Percentiles rank a stretch among this genome's conserved stretches.
Evolutionary conservation across 176 grass and related monocot species (phyloP).

Genomic region (Carex littledalei): DNA sequence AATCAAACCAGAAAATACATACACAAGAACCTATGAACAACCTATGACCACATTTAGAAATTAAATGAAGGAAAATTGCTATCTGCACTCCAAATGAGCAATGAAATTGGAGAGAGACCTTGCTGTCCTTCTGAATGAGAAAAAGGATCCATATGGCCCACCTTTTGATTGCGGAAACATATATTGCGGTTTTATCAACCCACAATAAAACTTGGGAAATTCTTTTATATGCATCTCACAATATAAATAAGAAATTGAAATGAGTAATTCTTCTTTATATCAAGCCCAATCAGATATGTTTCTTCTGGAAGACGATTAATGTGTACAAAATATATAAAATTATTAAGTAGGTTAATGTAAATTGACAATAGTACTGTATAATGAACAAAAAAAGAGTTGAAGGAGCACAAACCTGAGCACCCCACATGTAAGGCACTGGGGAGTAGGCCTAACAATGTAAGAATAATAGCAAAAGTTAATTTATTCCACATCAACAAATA

Average conservation of each 20-base stretch:
- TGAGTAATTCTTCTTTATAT: background rate
- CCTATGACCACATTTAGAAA: background rate
- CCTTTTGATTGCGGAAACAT: background rate
- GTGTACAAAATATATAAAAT: background rate
- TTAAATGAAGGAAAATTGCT: background rate
- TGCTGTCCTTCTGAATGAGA: background rate
- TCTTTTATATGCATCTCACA: background rate
- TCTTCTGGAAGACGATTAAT: background rate
- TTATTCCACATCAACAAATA: background rate
- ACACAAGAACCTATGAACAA: background rate
- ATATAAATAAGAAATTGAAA: background rate
- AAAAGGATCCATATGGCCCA: background rate
- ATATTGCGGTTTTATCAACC: background rate
- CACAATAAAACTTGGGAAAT: background rate
- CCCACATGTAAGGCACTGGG: conserved; percentile 47
- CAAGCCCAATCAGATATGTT: background rate
- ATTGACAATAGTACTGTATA: background rate
- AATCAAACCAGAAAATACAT: conserved; percentile 18
- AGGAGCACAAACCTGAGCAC: conserved; percentile 34
- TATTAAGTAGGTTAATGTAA: background rate
- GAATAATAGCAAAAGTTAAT: conserved; percentile 12
- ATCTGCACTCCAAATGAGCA: background rate
- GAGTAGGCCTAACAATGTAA: conserved; percentile 27
- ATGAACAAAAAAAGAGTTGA: background rate
- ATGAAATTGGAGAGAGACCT: background rate